These are phyloP conservation scores for Coemansia asiatica DNA, from an alignment of 192 early-diverging fungal genomes.

Conservation along the genomic window DNA sequence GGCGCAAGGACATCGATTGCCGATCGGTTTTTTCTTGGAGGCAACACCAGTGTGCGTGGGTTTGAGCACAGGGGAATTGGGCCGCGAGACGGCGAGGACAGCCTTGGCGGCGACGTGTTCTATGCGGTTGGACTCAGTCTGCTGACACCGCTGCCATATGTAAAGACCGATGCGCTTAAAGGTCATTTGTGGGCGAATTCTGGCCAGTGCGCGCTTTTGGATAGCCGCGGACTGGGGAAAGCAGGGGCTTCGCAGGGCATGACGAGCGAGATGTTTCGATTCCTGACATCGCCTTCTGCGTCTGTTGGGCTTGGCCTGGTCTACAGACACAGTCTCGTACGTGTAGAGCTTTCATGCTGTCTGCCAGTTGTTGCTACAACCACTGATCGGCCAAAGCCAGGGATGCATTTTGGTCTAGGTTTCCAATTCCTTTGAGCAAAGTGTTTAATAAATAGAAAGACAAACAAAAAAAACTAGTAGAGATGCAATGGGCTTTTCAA, in stretches of 20 bases:
- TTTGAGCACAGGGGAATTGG: conserved; percentile 88
- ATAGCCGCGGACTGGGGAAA: conserved; percentile 17
- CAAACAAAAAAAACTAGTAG: not conserved
- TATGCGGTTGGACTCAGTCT: conserved; percentile 75
- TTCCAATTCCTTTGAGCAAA: conserved; percentile 63
- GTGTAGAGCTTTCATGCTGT: conserved; percentile 90
- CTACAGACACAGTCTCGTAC: conserved; percentile 79
- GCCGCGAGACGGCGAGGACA: conserved; percentile 76
- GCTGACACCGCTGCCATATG: conserved; percentile 76
- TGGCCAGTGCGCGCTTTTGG: conserved; percentile 66
- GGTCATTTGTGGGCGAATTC: conserved; percentile 89
- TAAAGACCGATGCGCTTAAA: conserved; percentile 64
- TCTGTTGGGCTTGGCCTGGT: conserved; percentile 82
- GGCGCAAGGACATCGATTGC: conserved; percentile 63
- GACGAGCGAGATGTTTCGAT: conserved; percentile 27
- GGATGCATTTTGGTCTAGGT: conserved; percentile 85
- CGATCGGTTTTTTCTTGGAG: conserved; percentile 90
- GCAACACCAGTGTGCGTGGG: conserved; percentile 81
- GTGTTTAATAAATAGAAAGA: not conserved
- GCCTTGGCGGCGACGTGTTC: conserved; percentile 87
- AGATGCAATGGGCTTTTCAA: not conserved
- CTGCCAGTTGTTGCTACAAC: conserved; percentile 68
- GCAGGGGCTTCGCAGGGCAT: not conserved
- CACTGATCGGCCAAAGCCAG: conserved; percentile 69
- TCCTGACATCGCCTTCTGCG: conserved; percentile 65